Evolutionary conservation across 805 yeast genomes (phyloP), one percentile per base, ranked within the genome.

Genomic region (Danielozyma ontarioensis): DNA sequence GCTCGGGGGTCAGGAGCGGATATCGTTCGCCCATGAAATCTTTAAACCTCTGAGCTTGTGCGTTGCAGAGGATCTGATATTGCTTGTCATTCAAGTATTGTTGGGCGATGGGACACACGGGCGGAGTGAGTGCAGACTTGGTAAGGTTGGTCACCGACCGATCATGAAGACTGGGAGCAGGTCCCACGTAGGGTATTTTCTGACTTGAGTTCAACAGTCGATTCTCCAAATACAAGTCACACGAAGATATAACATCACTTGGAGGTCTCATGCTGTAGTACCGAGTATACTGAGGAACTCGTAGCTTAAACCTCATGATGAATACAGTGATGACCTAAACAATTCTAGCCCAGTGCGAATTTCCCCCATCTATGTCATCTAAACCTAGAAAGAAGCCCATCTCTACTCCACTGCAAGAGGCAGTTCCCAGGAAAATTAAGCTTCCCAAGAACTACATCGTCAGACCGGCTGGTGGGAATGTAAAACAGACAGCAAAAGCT

Each of bases 381-480:
- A 51, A 50, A 32, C 17, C 43, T 8, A 28, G 55, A 13, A 53
- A 48, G 40, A 55, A 56, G 44, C 55, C 51, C 39, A 25, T 49
- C 5, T 13, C 48, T n/a, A 28, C 55, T 5, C 45, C 56, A 2
- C 35, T 50, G 1, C 42, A 44, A 3, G 40, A 48, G 2, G 39
- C 42, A 1, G 40, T 55, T 3, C 41, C 46, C 8, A 65, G 62
- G 48, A 60, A 57, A 41, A 27, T 62, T 25, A 69, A 68, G 37
- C 21, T 62, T 2, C 75, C 74, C 2, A 65, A 62, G 42, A 31
- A 49, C 5, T 65, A 48, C 39, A 62, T 69, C n/a, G 65, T 56
- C 5, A 44, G 75, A 14, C 74, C 74, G 1, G 25, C 40, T 8
- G 21, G 31, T 14, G 16, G 17, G 15, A 32, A 51, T 2, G 19